Base-by-base conservation (phyloP, 768 basidiomycete genomes). In the Calvatia gigantea region DNA sequence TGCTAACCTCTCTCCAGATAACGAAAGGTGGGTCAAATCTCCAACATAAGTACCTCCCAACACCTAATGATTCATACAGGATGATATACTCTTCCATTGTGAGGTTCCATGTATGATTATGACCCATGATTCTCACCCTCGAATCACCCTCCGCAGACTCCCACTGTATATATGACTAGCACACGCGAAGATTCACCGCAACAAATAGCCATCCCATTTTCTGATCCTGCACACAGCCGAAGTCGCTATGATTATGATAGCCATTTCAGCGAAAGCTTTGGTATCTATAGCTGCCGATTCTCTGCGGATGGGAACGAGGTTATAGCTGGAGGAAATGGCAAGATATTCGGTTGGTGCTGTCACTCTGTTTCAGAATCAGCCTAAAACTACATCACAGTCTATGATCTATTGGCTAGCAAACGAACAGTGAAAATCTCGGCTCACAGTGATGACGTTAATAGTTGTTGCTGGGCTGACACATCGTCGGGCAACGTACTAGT, bases 301-400 rank as follows among this genome's bases (percentile, higher is more conserved):
- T 98, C 94, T 32, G 93, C 95, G 6, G 96, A 98, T 63, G 95
- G 94, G 0, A 91, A 89, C 44, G 97, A 99, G 70, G 85, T 98
- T 17, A 82, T 99, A 41, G 96, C 96, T 27, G 96, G 96, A 11
- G 94, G 92, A 2, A 85, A 81, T 35, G 89, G 90, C 7, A 85
- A 87, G 33, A 84, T 91, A 25, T 90, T 89, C 64, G 89, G 89
- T 69, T 37, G 15, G 64, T 35, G 46, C 21, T 32, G 19, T 25
- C 62, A 35, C 46, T 33, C 23, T 3, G 15, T 8, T 35, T 21
- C 4, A 46, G 56, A 54, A 49, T 19, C 32, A 29, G 9, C 47
- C 38, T n/a, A n/a, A n/a, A n/a, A n/a, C n/a, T n/a, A n/a, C 45
- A 17, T 58, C 49, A 19, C 62, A 94, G 94, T 98, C 2, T 98